A percentile compares a stretch with the other conserved stretches of the same genome.
These are phyloP conservation scores for Rhynchosporium secalis DNA, from an alignment of 2,329 filamentous ascomycete genomes.

Conservation along the genomic window DNA sequence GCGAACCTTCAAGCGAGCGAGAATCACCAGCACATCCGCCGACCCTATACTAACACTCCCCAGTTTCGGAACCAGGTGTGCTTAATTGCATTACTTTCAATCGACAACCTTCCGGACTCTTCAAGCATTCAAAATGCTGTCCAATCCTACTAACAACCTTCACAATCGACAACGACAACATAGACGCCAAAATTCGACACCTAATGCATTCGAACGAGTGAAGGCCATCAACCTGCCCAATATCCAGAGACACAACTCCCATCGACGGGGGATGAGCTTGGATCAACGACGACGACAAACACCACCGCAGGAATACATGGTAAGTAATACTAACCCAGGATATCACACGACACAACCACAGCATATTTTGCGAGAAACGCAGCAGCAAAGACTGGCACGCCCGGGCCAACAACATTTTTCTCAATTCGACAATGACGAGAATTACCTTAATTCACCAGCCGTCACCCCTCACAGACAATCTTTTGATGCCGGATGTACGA, in stretches of 20 bases:
- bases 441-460: conserved; percentile 58
- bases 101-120: conserved; percentile 66
- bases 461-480: conserved; percentile 55
- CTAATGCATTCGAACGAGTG: conserved; percentile 72
- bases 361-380: conserved; percentile 85
- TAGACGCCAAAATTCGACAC: conserved; percentile 85
- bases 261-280: conserved; percentile 83
- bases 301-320: conserved; percentile 39
- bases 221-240: conserved; percentile 67
- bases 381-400: conserved; percentile 82
- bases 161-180: conserved; percentile 74
- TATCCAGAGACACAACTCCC: conserved; percentile 55
- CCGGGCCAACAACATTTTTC: conserved; percentile 55
- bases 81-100: conserved; percentile 49
- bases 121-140: conserved; percentile 75
- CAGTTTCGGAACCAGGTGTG: conserved; percentile 54
- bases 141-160: conserved; percentile 70
- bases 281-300: conserved; percentile 67
- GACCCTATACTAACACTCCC: conserved; percentile 36
- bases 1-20: not conserved
- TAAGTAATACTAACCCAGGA: conserved; percentile 61
- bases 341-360: conserved; percentile 54
- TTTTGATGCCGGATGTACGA: conserved; percentile 50
- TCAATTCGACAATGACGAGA: conserved; percentile 47
- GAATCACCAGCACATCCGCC: not conserved